Evolutionary conservation across 2,329 filamentous ascomycete species (phyloP), one percentile per base, ranked within the genome.

Genomic region (Neonectria sp.): DNA sequence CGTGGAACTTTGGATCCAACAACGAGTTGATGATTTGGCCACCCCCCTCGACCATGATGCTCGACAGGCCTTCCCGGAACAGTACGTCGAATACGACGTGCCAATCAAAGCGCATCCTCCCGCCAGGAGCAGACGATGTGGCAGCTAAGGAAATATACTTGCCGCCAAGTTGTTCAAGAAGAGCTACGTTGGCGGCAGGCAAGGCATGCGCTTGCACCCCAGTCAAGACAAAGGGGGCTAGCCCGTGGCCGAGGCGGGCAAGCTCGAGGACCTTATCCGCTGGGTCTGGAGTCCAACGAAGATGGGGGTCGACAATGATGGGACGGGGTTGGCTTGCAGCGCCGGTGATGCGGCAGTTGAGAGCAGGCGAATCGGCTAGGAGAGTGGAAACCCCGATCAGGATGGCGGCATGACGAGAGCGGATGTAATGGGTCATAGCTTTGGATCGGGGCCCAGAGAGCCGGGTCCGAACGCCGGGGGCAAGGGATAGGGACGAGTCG

Each of bases 21-120:
- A 98, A 82, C 43, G 92, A 89, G 77, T 96, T 97, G 77, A 98
- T 94, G 37, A 98, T 90, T 12, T 86, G 84, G 0, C 89, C 95
- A 12, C 95, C 95, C 0, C 95, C 95, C 79, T 98, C 95, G 55
- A 98, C 87, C 95, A 98, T 98, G 65, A 98, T 85, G 77, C 94
- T 97, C 59, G 82, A 80, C 51, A 97, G 82, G 1, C 90, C 90
- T 72, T 92, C 85, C 1, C 77, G 78, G 37, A 74, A 71, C n/a
- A 97, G 79, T 4, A 84, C 82, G 21, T 80, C 80, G 33, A 97
- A 81, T 17, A 97, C 86, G 46, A 86, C 84, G 12, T 79, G 79
- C 94, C 94, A 97, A 21, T 84, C 80, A 69, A 92, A 86, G 62
- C 85, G 82, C 77, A 79, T 80, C 35, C 82, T 76, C 17, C 76